Conservation (phyloP, 805 yeast genomes). For the Spathaspora hagerdaliae region DNA sequence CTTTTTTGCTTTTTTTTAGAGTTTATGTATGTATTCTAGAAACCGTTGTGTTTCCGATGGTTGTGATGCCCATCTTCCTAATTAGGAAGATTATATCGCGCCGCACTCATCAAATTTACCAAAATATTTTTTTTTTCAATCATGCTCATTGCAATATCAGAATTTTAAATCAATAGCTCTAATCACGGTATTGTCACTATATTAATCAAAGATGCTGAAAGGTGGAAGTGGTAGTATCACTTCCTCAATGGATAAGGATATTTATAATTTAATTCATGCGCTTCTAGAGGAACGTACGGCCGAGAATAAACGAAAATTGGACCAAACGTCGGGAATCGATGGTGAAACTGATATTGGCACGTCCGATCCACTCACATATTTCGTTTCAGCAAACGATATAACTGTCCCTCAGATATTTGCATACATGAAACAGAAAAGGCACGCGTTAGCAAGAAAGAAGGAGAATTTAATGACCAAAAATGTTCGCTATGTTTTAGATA, state of each 20-base stretch:
- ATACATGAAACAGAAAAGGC: conserved; percentile 61
- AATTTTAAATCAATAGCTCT: too few relatives aligned
- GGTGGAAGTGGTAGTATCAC: not conserved
- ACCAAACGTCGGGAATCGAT: not conserved
- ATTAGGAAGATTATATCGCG: too few relatives aligned
- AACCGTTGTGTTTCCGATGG: too few relatives aligned
- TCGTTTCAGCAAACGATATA: conserved; percentile 63
- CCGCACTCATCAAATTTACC: too few relatives aligned
- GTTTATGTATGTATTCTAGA: too few relatives aligned
- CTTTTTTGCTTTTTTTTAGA: too few relatives aligned
- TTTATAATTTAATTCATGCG: conserved; percentile 51
- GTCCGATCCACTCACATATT: conserved; percentile 34
- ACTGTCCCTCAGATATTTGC: conserved; percentile 47
- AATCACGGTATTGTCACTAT: too few relatives aligned
- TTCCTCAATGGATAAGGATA: conserved; percentile 31
- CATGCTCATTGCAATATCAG: too few relatives aligned
- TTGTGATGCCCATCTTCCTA: too few relatives aligned
- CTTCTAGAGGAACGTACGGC: conserved; percentile 59
- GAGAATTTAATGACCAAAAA: conserved; percentile 58
- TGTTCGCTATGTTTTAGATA: conserved; percentile 54
- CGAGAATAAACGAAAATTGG: conserved; percentile 24
- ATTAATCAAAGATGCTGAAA: conserved; percentile 1
- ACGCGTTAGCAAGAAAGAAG: conserved; percentile 66
- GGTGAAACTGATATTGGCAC: not conserved
- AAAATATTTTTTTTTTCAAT: too few relatives aligned